Percentiles rank a stretch among this genome's conserved stretches.
Conservation (phyloP, 371 early-diverging fungal genomes). For the Rhizopus sp. region DNA sequence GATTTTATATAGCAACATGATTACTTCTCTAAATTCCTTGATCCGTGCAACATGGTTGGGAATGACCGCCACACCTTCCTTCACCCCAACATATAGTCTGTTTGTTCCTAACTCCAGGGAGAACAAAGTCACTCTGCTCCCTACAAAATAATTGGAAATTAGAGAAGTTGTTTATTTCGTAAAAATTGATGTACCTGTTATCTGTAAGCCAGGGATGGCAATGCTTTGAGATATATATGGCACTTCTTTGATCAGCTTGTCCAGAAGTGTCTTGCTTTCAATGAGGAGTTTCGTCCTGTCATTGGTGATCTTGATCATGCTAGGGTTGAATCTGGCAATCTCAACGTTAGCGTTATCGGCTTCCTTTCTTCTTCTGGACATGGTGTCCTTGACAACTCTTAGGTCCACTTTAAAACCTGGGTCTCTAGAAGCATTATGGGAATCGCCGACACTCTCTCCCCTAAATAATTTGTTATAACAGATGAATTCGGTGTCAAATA, state of each 20-base stretch:
- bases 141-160: neutral
- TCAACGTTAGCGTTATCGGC: neutral
- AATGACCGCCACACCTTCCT: neutral
- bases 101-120: neutral
- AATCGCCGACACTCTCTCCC: conserved; percentile 5
- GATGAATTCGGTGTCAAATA: neutral
- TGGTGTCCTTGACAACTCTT: neutral
- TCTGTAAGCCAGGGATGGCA: neutral
- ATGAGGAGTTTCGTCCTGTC: neutral
- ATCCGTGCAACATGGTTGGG: neutral
- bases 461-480: conserved; percentile 1
- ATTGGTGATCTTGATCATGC: neutral
- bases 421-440: too few species aligned
- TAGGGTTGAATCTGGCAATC: neutral
- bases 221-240: neutral
- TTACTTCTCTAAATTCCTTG: neutral
- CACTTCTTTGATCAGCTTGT: neutral
- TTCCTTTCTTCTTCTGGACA: neutral
- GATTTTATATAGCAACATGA: neutral
- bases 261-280: neutral
- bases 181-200: neutral
- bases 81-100: neutral
- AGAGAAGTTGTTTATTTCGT: neutral
- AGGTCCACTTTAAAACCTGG: conserved; percentile 6
- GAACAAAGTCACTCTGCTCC: neutral